These are phyloP conservation scores for Dendryphion nanum DNA, from an alignment of 2,329 filamentous ascomycete genomes.

Conservation along the genomic window DNA sequence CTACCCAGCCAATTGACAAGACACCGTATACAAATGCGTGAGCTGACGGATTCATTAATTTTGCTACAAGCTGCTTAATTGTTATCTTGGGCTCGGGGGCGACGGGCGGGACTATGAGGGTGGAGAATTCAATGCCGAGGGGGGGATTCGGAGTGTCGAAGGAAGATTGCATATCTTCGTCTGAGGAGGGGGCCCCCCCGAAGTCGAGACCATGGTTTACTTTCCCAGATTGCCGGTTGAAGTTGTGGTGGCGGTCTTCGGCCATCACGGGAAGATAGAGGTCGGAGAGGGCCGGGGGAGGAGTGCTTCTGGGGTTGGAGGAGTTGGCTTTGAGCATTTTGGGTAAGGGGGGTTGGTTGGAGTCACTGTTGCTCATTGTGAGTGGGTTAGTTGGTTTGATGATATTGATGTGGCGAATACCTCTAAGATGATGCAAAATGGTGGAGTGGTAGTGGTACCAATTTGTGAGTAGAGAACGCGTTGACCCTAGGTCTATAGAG, in stretches of 20 bases:
- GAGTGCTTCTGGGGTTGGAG: no score
- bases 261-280: neutral
- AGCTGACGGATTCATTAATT: constrained; percentile 13
- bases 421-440: no score
- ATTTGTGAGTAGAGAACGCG: no score
- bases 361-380: no score
- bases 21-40: constrained; percentile 17
- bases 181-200: neutral
- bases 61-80: constrained; percentile 5
- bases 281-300: no score
- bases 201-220: neutral
- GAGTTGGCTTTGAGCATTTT: no score
- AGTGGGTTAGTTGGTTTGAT: no score
- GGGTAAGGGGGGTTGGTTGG: no score
- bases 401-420: no score
- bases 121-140: constrained; percentile 2
- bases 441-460: no score
- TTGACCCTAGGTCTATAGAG: no score
- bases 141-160: neutral
- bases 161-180: neutral
- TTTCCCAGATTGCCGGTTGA: neutral
- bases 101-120: neutral
- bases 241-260: neutral
- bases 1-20: constrained; percentile 19
- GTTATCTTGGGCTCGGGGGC: neutral